Conservation (phyloP, 352 stramenopile species). For the Phytopythium delawarense region DNA sequence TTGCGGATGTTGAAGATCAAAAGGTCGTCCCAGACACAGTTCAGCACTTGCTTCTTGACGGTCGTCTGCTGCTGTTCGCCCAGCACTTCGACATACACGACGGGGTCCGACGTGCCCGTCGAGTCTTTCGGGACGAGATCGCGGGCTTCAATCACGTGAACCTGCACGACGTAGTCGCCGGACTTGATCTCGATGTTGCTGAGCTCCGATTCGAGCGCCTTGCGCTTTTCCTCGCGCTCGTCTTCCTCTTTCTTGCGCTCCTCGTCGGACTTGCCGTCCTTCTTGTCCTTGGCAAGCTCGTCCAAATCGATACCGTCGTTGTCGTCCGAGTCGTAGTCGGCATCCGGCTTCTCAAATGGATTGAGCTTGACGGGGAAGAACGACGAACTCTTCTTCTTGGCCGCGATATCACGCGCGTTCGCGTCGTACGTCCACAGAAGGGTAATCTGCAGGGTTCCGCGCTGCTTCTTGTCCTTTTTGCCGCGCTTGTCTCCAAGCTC, state of each 20-base stretch:
- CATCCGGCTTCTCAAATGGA: conserved; percentile 49
- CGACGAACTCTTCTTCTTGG: conserved; percentile 69
- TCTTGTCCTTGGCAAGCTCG: conserved; percentile 43
- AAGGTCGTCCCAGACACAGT: conserved; percentile 83
- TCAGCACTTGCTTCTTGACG: conserved; percentile 85
- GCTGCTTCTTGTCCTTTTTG: conserved; percentile 65
- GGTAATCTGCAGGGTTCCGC: conserved; percentile 44
- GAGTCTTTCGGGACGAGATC: conserved; percentile 86
- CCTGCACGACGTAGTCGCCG: conserved; percentile 85
- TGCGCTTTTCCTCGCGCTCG: conserved; percentile 66
- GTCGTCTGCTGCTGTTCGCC: conserved; percentile 81
- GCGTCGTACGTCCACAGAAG: conserved; percentile 56
- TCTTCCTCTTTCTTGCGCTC: conserved; percentile 69
- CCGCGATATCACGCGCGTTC: conserved; percentile 48
- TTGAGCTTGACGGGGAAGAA: conserved; percentile 46
- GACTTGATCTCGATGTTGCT: conserved; percentile 82
- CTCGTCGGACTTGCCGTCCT: conserved; percentile 59
- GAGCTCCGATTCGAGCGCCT: conserved; percentile 73
- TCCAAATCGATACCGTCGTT: conserved; percentile 62
- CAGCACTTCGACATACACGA: conserved; percentile 88
- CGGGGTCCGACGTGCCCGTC: conserved; percentile 87
- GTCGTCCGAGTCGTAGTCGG: conserved; percentile 70
- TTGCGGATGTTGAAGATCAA: conserved; percentile 76
- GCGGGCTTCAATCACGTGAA: conserved; percentile 89
- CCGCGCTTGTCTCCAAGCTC: conserved; percentile 57